These are phyloP conservation scores for Boletus reticuloceps DNA, from an alignment of 768 basidiomycete genomes.

Conservation along the genomic window DNA sequence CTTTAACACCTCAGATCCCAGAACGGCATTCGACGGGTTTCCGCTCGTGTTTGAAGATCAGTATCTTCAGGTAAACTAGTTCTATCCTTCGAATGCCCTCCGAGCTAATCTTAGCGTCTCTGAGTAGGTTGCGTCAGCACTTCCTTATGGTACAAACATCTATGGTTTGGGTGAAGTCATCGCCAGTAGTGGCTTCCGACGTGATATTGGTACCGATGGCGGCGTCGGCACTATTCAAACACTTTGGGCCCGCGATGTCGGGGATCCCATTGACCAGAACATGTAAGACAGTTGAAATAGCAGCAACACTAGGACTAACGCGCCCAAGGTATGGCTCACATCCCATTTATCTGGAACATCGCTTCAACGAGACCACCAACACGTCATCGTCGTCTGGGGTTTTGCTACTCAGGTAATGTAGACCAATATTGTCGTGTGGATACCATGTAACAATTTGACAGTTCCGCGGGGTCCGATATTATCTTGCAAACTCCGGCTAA, in stretches of 20 bases:
- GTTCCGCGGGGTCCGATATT: constrained; percentile 69
- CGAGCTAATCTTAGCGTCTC: not conserved
- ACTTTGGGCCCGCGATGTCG: constrained; percentile 61
- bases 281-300: constrained; percentile 40
- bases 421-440: not conserved
- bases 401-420: constrained; percentile 59
- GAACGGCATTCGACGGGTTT: constrained; percentile 59
- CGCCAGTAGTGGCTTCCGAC: constrained; percentile 64
- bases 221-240: constrained; percentile 59
- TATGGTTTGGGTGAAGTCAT: constrained; percentile 79
- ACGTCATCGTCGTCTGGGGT: constrained; percentile 70
- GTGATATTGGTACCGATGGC: constrained; percentile 52
- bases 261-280: constrained; percentile 66
- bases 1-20: constrained; percentile 46
- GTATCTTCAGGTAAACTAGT: constrained; percentile 58
- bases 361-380: constrained; percentile 50
- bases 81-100: not conserved
- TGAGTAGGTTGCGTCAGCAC: constrained; percentile 55
- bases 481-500: constrained; percentile 58
- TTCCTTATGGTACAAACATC: constrained; percentile 67
- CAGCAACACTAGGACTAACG: not conserved
- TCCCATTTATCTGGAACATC: constrained; percentile 71
- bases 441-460: constrained; percentile 23
- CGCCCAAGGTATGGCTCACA: constrained; percentile 63
- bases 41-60: constrained; percentile 77